phyloP scores from a whole-genome alignment of 805 yeast genomes.

The Yarrowia sp. region DNA sequence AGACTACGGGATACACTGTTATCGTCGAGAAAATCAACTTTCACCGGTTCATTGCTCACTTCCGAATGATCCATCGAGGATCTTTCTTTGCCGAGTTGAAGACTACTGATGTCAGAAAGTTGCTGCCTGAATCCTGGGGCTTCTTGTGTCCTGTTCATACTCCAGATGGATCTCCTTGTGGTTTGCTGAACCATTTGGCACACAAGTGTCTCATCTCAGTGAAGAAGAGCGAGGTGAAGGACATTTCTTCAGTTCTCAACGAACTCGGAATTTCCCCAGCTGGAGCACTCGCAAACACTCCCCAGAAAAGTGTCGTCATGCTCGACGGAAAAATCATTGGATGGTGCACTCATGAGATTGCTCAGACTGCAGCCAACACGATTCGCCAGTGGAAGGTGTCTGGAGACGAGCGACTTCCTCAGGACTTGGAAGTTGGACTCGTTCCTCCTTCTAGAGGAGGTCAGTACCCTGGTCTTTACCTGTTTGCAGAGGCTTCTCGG shows the following conservation, averaged over 20 bases:
- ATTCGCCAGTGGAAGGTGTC: slow-evolving; percentile 90
- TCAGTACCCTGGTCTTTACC: slow-evolving; percentile 92
- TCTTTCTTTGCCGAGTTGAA: slow-evolving; percentile 97
- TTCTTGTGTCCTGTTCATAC: slow-evolving; percentile 98
- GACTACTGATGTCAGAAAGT: slow-evolving; percentile 94
- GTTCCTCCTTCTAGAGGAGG: slow-evolving; percentile 96
- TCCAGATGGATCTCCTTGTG: slow-evolving; percentile 99
- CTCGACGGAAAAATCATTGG: slow-evolving; percentile 90
- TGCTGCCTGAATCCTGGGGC: slow-evolving; percentile 98
- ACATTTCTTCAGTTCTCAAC: slow-evolving; percentile 63
- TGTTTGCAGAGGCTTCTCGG: slow-evolving; percentile 90
- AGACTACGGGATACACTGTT: slow-evolving; percentile 96
- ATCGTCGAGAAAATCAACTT: slow-evolving; percentile 98
- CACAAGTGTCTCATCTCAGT: slow-evolving; percentile 92
- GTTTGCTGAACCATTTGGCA: slow-evolving; percentile 91
- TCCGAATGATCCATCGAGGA: slow-evolving; percentile 99
- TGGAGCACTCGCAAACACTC: slow-evolving; percentile 81
- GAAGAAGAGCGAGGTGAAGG: slow-evolving; percentile 65
- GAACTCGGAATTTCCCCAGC: slow-evolving; percentile 80
- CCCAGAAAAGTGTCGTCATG: slow-evolving; percentile 83
- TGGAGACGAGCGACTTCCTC: slow-evolving; percentile 71
- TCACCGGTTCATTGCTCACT: slow-evolving; percentile 96
- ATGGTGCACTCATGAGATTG: slow-evolving; percentile 90
- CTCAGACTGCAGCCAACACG: slow-evolving; percentile 81
- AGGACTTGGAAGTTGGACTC: slow-evolving; percentile 86